These are phyloP conservation scores for Crithidia mellificae DNA, from an alignment of 208 protist species.

Conservation along the genomic window DNA sequence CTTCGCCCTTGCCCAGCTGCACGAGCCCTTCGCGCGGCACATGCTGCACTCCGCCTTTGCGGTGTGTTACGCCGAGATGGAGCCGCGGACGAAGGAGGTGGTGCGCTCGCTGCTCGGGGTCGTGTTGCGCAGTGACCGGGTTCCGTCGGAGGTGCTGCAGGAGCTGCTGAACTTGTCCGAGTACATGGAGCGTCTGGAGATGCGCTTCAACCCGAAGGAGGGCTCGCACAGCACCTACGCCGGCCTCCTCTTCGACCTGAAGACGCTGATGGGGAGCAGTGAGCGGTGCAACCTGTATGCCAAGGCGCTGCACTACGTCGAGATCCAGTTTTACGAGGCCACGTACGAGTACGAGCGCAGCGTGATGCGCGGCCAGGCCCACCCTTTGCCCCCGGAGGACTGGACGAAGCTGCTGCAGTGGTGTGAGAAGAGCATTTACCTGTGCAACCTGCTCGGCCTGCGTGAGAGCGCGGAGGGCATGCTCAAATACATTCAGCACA, in stretches of 20 bases:
- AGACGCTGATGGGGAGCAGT: conserved; percentile 91
- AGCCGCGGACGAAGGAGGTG: conserved; percentile 46
- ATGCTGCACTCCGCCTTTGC: conserved; percentile 91
- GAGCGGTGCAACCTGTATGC: conserved; percentile 93
- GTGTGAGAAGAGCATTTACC: conserved; percentile 94
- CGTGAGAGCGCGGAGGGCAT: conserved; percentile 97
- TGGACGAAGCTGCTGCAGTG: conserved; percentile 72
- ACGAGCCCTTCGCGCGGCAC: conserved; percentile 87
- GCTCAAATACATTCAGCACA: conserved; percentile 93
- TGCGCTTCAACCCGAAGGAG: conserved; percentile 64
- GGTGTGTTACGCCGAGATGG: conserved; percentile 81
- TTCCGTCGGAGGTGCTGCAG: conserved; percentile 92
- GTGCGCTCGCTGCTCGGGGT: conserved; percentile 62
- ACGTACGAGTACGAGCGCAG: conserved; percentile 76
- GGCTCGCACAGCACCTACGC: conserved; percentile 39
- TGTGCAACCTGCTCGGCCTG: conserved; percentile 98
- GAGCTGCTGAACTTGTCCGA: conserved; percentile 96
- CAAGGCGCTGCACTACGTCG: conserved; percentile 96
- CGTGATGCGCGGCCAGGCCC: conserved; percentile 61
- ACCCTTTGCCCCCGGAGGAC: conserved; percentile 56
- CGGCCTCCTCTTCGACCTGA: conserved; percentile 79
- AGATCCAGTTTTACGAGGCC: conserved; percentile 88
- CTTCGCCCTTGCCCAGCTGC: conserved; percentile 73
- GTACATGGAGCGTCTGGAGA: conserved; percentile 96
- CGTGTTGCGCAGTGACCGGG: conserved; percentile 70